Evolutionary conservation across 208 protist genomes (phyloP).

Genomic region (Crithidia expoeki): DNA sequence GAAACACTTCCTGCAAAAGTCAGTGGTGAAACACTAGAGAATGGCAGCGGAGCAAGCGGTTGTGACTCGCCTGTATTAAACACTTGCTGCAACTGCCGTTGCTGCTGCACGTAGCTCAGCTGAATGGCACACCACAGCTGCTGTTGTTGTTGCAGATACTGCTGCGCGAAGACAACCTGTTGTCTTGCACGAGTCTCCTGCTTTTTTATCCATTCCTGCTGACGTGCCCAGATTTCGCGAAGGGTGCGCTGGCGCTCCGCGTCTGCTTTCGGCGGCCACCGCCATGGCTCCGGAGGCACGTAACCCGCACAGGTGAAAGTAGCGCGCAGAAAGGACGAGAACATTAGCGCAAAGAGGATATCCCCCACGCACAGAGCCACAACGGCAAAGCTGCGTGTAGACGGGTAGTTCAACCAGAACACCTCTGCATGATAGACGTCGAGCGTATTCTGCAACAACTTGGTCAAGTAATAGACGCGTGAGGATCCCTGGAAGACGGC

Average conservation of each 20-base stretch:
- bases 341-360: slow-evolving; percentile 20
- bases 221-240: slow-evolving; percentile 7
- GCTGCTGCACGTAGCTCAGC: neutral
- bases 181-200: neutral
- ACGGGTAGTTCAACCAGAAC: slow-evolving; percentile 7
- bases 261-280: slow-evolving; percentile 14
- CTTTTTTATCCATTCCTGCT: neutral
- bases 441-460: neutral
- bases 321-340: slow-evolving; percentile 15
- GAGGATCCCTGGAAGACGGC: neutral
- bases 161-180: slow-evolving; percentile 1
- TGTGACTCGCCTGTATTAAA: neutral
- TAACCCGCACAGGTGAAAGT: slow-evolving; percentile 36
- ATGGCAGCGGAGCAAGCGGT: neutral
- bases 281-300: slow-evolving; percentile 35
- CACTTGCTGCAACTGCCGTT: neutral
- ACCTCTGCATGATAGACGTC: neutral
- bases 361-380: slow-evolving; percentile 10
- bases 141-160: slow-evolving; percentile 1
- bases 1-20: too few relatives aligned
- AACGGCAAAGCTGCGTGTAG: slow-evolving; percentile 6
- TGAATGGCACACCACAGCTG: neutral
- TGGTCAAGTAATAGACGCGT: neutral
- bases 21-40: neutral
- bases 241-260: slow-evolving; percentile 7